These are phyloP conservation scores for Suillus placidus DNA, from an alignment of 768 basidiomycete genomes.

Conservation along the genomic window DNA sequence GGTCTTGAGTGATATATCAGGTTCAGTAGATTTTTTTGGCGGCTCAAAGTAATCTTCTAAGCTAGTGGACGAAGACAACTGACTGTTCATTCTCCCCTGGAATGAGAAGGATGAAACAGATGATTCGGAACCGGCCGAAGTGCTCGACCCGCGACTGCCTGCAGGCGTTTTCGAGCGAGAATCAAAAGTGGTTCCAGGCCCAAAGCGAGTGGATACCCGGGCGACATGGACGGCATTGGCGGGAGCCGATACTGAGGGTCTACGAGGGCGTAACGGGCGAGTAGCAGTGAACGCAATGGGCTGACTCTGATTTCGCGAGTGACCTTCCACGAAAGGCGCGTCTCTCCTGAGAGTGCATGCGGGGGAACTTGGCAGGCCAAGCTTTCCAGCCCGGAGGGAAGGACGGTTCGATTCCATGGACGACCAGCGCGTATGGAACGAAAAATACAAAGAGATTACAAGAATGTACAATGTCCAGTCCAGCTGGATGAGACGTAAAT, in stretches of 20 bases:
- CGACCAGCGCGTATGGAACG: background rate
- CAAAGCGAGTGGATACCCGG: conserved; percentile 8
- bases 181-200: background rate
- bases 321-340: conserved; percentile 5
- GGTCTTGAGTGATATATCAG: background rate
- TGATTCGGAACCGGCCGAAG: conserved; percentile 26
- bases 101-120: conserved; percentile 37
- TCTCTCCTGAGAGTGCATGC: conserved; percentile 9
- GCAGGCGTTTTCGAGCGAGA: background rate
- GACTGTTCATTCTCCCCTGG: conserved; percentile 41
- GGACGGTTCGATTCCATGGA: conserved; percentile 11
- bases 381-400: background rate
- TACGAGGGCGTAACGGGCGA: conserved; percentile 28
- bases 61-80: conserved; percentile 46
- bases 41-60: conserved; percentile 40
- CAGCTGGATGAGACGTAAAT: conserved; percentile 24
- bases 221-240: conserved; percentile 7
- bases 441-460: background rate
- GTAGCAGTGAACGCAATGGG: conserved; percentile 2
- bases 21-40: background rate
- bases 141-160: conserved; percentile 1
- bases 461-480: conserved; percentile 17
- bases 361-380: conserved; percentile 23
- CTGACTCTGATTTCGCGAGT: conserved; percentile 6
- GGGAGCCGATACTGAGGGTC: conserved; percentile 21